A percentile compares a stretch with the other conserved stretches of the same genome.
These are phyloP conservation scores for Linderina pennispora DNA, from an alignment of 192 early-diverging fungal species.

Conservation along the genomic window DNA sequence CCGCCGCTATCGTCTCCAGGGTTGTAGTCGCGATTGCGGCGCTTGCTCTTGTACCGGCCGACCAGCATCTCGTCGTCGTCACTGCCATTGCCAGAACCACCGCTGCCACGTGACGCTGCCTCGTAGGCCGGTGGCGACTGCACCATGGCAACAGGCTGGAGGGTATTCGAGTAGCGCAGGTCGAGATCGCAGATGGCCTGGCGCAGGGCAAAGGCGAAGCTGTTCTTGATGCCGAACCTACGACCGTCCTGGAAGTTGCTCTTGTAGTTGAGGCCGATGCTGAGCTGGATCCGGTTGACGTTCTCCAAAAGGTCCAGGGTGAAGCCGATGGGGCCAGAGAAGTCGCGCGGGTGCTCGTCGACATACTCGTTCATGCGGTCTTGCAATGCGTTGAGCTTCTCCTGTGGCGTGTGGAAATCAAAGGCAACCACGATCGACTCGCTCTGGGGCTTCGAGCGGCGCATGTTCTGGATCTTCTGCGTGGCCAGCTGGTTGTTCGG, in stretches of 20 bases:
- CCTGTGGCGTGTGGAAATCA: constrained; percentile 64
- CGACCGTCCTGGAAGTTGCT: constrained; percentile 74
- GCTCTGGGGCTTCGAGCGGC: constrained; percentile 48
- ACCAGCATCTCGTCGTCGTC: constrained; percentile 28
- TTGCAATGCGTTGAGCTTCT: constrained; percentile 59
- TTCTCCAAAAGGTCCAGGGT: constrained; percentile 58
- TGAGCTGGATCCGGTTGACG: constrained; percentile 56
- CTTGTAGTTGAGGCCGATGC: constrained; percentile 68
- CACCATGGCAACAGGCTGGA: constrained; percentile 49
- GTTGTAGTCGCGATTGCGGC: not conserved
- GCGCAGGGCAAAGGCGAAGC: constrained; percentile 61
- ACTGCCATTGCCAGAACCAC: not conserved
- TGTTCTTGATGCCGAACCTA: constrained; percentile 56
- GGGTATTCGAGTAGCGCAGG: constrained; percentile 49
- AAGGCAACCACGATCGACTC: constrained; percentile 55
- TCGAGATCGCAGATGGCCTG: constrained; percentile 56
- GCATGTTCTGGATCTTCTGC: constrained; percentile 66
- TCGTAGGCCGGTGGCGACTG: constrained; percentile 32
- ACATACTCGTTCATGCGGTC: constrained; percentile 59
- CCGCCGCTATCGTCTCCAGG: not conserved
- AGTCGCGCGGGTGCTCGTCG: constrained; percentile 53
- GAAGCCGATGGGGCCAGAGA: constrained; percentile 50
- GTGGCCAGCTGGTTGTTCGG: constrained; percentile 63
- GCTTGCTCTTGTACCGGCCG: constrained; percentile 13
- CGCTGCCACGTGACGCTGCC: constrained; percentile 9